Base-by-base conservation (phyloP, 2,329 filamentous ascomycete species). In the Penicillium olsonii region DNA sequence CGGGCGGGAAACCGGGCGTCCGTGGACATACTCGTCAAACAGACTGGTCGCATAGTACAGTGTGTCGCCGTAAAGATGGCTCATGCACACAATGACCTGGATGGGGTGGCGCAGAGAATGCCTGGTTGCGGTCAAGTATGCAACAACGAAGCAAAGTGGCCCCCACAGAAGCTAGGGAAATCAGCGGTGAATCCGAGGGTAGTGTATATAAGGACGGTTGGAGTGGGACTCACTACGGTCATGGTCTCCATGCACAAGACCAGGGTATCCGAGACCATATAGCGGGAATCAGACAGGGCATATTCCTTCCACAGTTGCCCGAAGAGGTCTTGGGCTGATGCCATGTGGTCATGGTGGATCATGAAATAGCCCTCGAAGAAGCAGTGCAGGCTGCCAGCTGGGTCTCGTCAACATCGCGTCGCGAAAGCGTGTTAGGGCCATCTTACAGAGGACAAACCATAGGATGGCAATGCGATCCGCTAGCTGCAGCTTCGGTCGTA, bases 241-340 rank as follows among this genome's bases (percentile, higher is more conserved):
- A 95, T 83, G 15, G 81, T 84, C 77, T 96, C 91, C 69, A 95
- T 86, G 68, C 88, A 92, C n/a, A 95, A 76, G 60, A 94, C 90
- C 62, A 95, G 91, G 1, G 86, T 80, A 65, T 94, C 88, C 15
- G 85, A 84, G 2, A 87, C 91, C 60, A 96, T 75, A 65, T 96
- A 96, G 37, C 91, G 81, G 46, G 90, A 95, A 73, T 96, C 91
- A 2, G 88, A 92, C 27, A 92, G 79, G 3, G 88, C 81, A 68
- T 96, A 96, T 71, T 96, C 91, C 67, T 96, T 96, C 91, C 91
- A 96, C 37, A 95, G 77, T 74, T 96, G 90, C 2, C 87, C 89
- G 48, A 92, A 87, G 7, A 94, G 73, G 46, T 85, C 84, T 66
- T 90, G 86, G 52, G 83, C 83, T 10, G 80, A 75, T 0, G 84